These are phyloP conservation scores for Hypoxylon lenormandii DNA, from an alignment of 495 filamentous ascomycete genomes.

Conservation along the genomic window DNA sequence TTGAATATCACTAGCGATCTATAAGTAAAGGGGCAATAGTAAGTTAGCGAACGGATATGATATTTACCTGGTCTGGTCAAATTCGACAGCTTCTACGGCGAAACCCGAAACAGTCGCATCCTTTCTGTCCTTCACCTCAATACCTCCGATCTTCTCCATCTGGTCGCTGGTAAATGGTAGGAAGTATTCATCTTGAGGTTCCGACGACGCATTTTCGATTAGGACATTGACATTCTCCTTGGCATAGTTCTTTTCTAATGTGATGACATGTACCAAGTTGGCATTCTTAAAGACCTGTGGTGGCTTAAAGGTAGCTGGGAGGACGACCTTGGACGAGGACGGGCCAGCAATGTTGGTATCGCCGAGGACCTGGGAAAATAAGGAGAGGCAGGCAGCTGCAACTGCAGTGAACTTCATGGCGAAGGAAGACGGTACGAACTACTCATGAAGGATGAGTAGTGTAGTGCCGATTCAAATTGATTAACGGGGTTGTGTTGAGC, in stretches of 20 bases:
- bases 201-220: constrained; percentile 82
- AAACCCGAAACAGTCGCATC: constrained; percentile 74
- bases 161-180: constrained; percentile 81
- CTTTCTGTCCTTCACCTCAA: constrained; percentile 94
- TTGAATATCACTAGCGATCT: constrained; percentile 73
- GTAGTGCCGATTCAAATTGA: constrained; percentile 39
- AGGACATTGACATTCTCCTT: constrained; percentile 92
- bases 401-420: constrained; percentile 68
- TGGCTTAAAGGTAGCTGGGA: constrained; percentile 81
- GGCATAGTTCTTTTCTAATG: constrained; percentile 89
- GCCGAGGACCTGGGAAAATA: constrained; percentile 56
- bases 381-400: constrained; percentile 62
- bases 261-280: constrained; percentile 89
- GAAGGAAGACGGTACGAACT: constrained; percentile 49
- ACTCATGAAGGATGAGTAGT: constrained; percentile 57
- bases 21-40: constrained; percentile 18
- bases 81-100: constrained; percentile 72
- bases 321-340: constrained; percentile 57
- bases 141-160: constrained; percentile 78
- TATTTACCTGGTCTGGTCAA: constrained; percentile 70
- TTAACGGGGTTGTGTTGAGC: constrained; percentile 25
- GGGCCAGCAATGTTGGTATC: constrained; percentile 53
- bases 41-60: background rate
- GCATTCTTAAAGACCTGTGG: constrained; percentile 89
- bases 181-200: constrained; percentile 88